Conservation (phyloP, 768 basidiomycete genomes). For the Phanerodontia chrysosporium region DNA sequence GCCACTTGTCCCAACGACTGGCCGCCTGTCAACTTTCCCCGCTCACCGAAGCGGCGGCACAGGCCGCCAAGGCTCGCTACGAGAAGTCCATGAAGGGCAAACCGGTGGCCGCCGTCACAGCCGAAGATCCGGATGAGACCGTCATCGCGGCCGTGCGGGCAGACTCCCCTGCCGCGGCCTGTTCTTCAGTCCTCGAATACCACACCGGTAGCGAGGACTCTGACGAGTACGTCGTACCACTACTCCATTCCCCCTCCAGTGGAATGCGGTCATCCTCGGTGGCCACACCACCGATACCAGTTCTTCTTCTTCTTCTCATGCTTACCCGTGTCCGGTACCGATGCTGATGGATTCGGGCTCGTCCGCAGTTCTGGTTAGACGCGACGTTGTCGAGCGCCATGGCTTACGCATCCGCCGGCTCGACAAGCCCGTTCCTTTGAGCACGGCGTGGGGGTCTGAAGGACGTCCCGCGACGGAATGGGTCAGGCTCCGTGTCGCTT, state of each 20-base stretch:
- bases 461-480: background rate
- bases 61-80: background rate
- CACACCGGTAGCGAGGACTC: background rate
- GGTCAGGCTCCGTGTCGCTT: background rate
- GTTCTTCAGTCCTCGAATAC: background rate
- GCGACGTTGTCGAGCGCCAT: background rate
- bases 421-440: background rate
- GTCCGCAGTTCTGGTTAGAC: background rate
- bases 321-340: background rate
- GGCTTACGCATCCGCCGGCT: background rate
- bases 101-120: background rate
- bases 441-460: too few species aligned
- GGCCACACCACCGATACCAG: too few species aligned
- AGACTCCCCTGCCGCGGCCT: background rate
- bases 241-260: background rate
- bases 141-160: background rate
- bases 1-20: background rate
- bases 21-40: background rate
- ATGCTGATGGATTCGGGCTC: slow-evolving; percentile 8
- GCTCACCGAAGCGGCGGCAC: background rate
- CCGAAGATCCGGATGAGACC: background rate
- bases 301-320: background rate
- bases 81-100: background rate
- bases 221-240: slow-evolving; percentile 1
- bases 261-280: background rate